phyloP scores from a whole-genome alignment of 2,329 filamentous ascomycete genomes.

The Aspergillus udagawae region DNA sequence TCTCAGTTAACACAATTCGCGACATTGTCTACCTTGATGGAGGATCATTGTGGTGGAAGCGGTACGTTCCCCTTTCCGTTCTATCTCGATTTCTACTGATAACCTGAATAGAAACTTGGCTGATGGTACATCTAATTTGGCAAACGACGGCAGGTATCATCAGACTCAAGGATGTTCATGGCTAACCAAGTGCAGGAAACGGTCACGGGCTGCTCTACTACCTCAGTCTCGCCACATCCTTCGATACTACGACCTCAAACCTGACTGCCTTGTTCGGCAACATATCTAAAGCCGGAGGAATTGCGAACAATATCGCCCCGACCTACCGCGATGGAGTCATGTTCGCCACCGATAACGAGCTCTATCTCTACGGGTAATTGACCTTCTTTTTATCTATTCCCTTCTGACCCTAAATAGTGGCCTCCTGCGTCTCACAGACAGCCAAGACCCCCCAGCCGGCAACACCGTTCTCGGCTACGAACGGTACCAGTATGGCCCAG shows the following conservation, averaged over 20 bases:
- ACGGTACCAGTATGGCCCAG: constrained; percentile 49
- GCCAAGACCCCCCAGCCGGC: constrained; percentile 17
- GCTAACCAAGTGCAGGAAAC: constrained; percentile 44
- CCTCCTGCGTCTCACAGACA: constrained; percentile 35
- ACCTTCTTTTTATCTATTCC: neutral
- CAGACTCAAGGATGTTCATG: constrained; percentile 2
- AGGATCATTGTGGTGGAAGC: constrained; percentile 53
- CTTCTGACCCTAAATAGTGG: constrained; percentile 37
- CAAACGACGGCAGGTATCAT: constrained; percentile 42
- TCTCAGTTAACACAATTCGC: constrained; percentile 52
- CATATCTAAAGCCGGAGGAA: constrained; percentile 48
- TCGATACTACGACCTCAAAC: constrained; percentile 50
- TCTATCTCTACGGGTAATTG: constrained; percentile 59
- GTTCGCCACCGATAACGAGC: constrained; percentile 61
- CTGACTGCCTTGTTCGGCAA: constrained; percentile 49
- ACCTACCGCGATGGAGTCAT: constrained; percentile 61
- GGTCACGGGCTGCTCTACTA: constrained; percentile 51
- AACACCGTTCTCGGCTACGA: constrained; percentile 42
- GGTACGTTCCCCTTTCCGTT: constrained; percentile 18
- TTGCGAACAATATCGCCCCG: constrained; percentile 50
- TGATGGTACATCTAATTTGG: constrained; percentile 38
- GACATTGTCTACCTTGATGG: constrained; percentile 66
- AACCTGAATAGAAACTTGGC: constrained; percentile 34
- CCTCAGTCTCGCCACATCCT: constrained; percentile 57
- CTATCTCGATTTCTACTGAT: neutral